Base-by-base conservation (phyloP, 306 rosid species). In the Clitoria ternatea region DNA sequence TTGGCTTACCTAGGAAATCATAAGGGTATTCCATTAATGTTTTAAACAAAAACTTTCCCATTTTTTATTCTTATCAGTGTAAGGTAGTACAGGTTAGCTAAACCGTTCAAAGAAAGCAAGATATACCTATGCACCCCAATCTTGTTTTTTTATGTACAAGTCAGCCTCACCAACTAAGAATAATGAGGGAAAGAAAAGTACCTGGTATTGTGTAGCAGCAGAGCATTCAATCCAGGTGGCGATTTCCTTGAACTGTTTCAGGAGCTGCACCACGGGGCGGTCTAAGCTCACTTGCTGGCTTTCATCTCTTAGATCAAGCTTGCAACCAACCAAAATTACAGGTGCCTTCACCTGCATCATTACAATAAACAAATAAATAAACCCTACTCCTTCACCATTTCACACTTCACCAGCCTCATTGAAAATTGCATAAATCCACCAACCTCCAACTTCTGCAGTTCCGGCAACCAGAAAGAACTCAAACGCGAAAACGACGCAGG, bases 391-490 rank as follows among this genome's bases (percentile, higher is more conserved):
- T 43, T 44, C 26, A 6, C 1, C 66, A 57, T 11, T 14, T 61
- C 70, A 40, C 8, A 17, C 11, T 32, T 17, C 30, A 64, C 48
- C 19, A n/a, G n/a, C 45, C 15, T 29, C 3, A 36, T n/a, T 15
- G 10, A 39, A 49, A 61, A 65, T 47, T 13, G 36, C 50, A 72
- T 24, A 49, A 71, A 49, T 61, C 9, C 71, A 55, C 61, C 47
- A 39, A 82, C 86, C 93, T 85, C 85, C 77, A 90, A 80, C 69
- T 61, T 88, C 45, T 82, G 84, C 73, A 93, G 77, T 71, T 93
- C 97, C 32, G 30, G 81, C 18, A 90, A 87, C 97, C 96, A 93
- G 83, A 81, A 83, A 62, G 84, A 71, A 27, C 80, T 70, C 77
- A 93, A 77, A 32, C 97, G 92, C 19, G 55, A 32, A 69, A 86